These are phyloP conservation scores for Pichia pseudocactophila DNA, from an alignment of 805 yeast species.

Conservation along the genomic window DNA sequence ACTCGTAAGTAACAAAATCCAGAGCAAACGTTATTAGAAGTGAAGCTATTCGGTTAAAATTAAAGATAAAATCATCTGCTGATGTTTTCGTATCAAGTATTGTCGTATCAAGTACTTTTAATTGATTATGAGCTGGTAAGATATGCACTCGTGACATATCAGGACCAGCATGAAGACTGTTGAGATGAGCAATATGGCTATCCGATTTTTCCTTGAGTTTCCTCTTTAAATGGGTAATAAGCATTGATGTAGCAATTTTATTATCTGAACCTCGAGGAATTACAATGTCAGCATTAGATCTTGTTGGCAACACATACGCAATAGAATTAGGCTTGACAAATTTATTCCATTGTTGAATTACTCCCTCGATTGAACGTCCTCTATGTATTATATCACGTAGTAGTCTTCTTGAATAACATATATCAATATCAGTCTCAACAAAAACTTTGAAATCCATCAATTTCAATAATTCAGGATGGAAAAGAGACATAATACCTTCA, in stretches of 20 bases:
- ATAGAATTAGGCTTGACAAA: slow-evolving; percentile 93
- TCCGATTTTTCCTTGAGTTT: slow-evolving; percentile 59
- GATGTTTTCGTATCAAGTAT: slow-evolving; percentile 46
- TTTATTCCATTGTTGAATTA: slow-evolving; percentile 79
- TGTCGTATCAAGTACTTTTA: slow-evolving; percentile 62
- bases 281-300: slow-evolving; percentile 73
- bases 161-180: slow-evolving; percentile 41
- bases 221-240: slow-evolving; percentile 69
- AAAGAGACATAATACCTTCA: slow-evolving; percentile 84
- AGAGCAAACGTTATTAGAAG: slow-evolving; percentile 61
- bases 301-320: slow-evolving; percentile 61
- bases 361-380: slow-evolving; percentile 77
- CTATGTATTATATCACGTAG: slow-evolving; percentile 80
- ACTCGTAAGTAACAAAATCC: slow-evolving; percentile 40
- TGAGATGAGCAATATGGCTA: slow-evolving; percentile 57
- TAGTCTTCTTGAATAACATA: slow-evolving; percentile 82
- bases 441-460: slow-evolving; percentile 81
- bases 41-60: slow-evolving; percentile 75
- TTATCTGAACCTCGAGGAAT: slow-evolving; percentile 91
- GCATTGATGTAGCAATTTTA: slow-evolving; percentile 64
- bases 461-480: slow-evolving; percentile 57
- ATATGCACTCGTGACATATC: slow-evolving; percentile 28
- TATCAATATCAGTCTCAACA: slow-evolving; percentile 90
- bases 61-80: slow-evolving; percentile 75
- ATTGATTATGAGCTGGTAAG: slow-evolving; percentile 53